Evolutionary conservation across 768 basidiomycete species (phyloP).

Genomic region (Rhodotorula graminis): DNA sequence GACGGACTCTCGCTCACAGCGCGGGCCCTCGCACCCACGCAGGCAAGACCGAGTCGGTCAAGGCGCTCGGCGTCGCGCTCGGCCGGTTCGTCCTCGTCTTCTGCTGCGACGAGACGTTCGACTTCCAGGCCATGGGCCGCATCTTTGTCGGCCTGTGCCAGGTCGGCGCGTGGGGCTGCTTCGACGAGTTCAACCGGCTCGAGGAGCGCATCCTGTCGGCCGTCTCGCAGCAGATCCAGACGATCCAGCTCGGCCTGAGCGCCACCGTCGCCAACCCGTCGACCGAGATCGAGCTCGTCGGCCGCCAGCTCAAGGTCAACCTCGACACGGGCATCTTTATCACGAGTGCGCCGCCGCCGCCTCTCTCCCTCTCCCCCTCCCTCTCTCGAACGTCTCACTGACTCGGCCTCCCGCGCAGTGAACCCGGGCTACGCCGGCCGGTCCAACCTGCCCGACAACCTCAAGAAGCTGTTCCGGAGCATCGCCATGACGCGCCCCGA

Average conservation of each 20-base stretch:
- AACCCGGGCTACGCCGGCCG: conserved; percentile 99
- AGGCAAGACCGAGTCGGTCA: conserved; percentile 99
- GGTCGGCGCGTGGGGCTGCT: conserved; percentile 92
- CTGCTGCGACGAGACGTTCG: conserved; percentile 98
- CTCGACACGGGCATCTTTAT: conserved; percentile 98
- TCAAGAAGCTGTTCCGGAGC: conserved; percentile 54
- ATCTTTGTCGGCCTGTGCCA: conserved; percentile 98
- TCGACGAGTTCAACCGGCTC: conserved; percentile 92
- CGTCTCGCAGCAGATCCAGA: conserved; percentile 98
- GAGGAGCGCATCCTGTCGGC: conserved; percentile 97
- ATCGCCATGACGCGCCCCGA: conserved; percentile 99
- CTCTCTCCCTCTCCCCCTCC: neutral
- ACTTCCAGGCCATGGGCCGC: conserved; percentile 99
- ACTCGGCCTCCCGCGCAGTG: conserved; percentile 26
- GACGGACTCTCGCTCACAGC: neutral
- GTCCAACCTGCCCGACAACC: conserved; percentile 57
- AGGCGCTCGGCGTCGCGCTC: conserved; percentile 93
- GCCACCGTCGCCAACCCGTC: conserved; percentile 74
- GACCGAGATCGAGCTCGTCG: conserved; percentile 89
- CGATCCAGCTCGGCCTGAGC: conserved; percentile 86
- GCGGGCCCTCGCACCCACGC: conserved; percentile 15
- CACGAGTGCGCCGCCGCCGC: conserved; percentile 61
- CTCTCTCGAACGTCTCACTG: neutral
- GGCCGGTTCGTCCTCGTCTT: conserved; percentile 99
- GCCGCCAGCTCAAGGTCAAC: conserved; percentile 87